Evolutionary conservation across 2,329 filamentous ascomycete species (phyloP).

Genomic region (Calonectria fujianensis): DNA sequence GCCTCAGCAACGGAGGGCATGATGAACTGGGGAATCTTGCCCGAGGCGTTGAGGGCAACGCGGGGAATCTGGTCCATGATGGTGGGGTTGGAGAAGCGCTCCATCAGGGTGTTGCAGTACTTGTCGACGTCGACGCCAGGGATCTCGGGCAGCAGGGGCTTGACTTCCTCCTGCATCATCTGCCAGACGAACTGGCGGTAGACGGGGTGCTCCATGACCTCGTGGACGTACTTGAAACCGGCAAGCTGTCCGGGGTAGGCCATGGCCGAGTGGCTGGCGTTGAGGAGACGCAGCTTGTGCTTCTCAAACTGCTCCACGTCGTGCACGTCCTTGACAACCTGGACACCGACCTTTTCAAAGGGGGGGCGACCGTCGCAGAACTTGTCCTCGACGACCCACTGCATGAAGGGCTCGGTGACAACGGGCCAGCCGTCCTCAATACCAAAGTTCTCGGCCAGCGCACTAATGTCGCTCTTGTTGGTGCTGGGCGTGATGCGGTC

Average conservation of each 20-base stretch:
- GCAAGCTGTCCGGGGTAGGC: constrained; percentile 71
- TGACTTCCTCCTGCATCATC: constrained; percentile 74
- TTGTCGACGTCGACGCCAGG: constrained; percentile 70
- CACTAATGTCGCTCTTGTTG: constrained; percentile 64
- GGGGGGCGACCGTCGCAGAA: constrained; percentile 71
- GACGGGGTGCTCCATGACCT: constrained; percentile 69
- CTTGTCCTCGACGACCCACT: constrained; percentile 73
- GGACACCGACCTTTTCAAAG: constrained; percentile 72
- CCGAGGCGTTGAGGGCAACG: constrained; percentile 70
- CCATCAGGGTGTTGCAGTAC: constrained; percentile 72
- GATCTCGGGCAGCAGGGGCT: constrained; percentile 70
- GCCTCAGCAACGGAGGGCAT: constrained; percentile 68
- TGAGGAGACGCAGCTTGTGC: constrained; percentile 74
- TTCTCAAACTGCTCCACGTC: constrained; percentile 73
- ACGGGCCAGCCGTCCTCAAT: constrained; percentile 72
- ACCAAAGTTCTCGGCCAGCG: constrained; percentile 66
- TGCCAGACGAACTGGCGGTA: constrained; percentile 70
- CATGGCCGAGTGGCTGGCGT: constrained; percentile 71
- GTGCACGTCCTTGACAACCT: constrained; percentile 71
- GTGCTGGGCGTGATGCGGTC: constrained; percentile 74
- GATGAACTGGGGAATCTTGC: constrained; percentile 73
- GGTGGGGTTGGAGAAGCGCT: constrained; percentile 74
- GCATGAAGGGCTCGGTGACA: constrained; percentile 74
- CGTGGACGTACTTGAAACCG: constrained; percentile 73
- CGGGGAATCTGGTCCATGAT: constrained; percentile 74